Base-by-base conservation (phyloP, 163 green algal genomes). In the Chlorella variabilis region DNA sequence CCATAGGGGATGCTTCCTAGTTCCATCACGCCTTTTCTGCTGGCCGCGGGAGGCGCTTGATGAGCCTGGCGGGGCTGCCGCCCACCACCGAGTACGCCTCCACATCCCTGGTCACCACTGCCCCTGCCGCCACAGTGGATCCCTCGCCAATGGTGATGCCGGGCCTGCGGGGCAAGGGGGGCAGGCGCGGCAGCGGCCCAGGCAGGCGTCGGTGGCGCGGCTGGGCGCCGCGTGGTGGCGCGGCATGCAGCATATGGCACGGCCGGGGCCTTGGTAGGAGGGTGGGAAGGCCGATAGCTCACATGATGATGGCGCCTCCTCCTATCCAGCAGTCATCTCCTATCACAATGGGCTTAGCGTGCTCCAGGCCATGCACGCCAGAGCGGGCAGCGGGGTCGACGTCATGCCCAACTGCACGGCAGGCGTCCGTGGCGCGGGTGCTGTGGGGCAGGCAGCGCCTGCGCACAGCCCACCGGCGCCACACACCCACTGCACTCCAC, bases 41-140 rank as follows among this genome's bases (percentile, higher is more conserved):
- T 20, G 59, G 59, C 17, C 59, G 79, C n/a, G 31, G 51, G 49
- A 87, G 73, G 27, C 34, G 41, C 58, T 69, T 80, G 59, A 92
- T 81, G 6, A 93, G 68, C 25, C 80, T 81, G 7, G 90, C 90
- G 0, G 90, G 88, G 68, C 83, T 90, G 48, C 90, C 90, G 3
- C 67, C 90, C 15, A 93, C 89, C 20, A 86, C 77, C 2, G 77
- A 86, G 73, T 85, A 82, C 0, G 89, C 67, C 54, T 75, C 48
- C n/a, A 92, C 87, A 68, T 90, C 73, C 51, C 83, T 84, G 8
- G 87, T 91, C 0, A 93, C 90, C 18, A 93, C 89, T 0, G 82
- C 63, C 4, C 90, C 90, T 2, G 90, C 90, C 9, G 85, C 90
- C 18, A 93, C 61, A 3, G 81, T 78, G 31, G 49, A 73, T 5